Conservation (phyloP, 345 rosid species). For the Schrenkiella parvula region DNA sequence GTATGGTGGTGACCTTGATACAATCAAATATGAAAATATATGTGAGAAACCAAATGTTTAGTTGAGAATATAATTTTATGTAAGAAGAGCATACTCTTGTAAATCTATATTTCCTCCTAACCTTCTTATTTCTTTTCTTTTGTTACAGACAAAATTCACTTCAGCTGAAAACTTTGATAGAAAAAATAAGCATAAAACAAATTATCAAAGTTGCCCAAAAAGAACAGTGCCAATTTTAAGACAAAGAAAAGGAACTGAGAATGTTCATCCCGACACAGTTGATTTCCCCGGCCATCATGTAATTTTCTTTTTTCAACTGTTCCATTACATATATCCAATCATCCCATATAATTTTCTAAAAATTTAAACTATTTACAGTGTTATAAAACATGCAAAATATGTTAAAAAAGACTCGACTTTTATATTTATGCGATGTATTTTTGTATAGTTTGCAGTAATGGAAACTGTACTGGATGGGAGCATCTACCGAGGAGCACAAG, state of each 20-base stretch:
- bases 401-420: neutral
- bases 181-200: neutral
- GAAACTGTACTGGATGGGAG: neutral
- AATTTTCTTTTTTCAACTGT: neutral
- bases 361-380: neutral
- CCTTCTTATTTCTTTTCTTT: neutral
- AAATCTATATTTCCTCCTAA: neutral
- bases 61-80: neutral
- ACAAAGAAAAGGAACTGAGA: neutral
- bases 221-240: conserved; percentile 16
- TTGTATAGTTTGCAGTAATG: conserved; percentile 11
- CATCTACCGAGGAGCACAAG: conserved; percentile 13
- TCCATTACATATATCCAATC: neutral
- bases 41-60: neutral
- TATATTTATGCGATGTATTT: neutral
- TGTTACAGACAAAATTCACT: neutral
- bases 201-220: conserved; percentile 4
- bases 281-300: neutral
- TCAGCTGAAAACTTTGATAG: neutral
- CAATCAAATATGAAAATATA: neutral
- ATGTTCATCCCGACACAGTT: neutral
- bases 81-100: neutral
- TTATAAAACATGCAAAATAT: neutral
- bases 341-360: neutral
- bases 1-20: neutral